Percentiles rank a stretch among this genome's conserved stretches.
These are phyloP conservation scores for Pythium scleroteichum DNA, from an alignment of 352 stramenopile genomes.

Conservation along the genomic window DNA sequence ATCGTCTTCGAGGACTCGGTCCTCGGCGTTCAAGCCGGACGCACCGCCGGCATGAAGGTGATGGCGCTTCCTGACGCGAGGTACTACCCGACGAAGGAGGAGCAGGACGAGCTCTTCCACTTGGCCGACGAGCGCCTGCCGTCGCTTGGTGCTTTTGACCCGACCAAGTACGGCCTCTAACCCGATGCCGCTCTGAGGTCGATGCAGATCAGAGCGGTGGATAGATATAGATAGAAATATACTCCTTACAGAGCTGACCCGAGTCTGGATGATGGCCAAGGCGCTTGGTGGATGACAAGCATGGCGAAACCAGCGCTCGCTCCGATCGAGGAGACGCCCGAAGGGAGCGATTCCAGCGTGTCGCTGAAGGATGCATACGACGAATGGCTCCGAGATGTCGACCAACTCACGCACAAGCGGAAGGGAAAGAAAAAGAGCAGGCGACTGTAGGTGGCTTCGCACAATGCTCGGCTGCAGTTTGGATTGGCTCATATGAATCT, in stretches of 20 bases:
- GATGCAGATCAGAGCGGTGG: not conserved
- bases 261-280: too few species aligned
- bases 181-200: not conserved
- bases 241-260: not conserved
- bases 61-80: conserved; percentile 72
- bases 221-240: conserved; percentile 19
- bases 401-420: conserved; percentile 25
- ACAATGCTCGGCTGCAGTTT: too few species aligned
- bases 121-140: conserved; percentile 65
- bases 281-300: not conserved
- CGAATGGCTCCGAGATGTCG: conserved; percentile 22
- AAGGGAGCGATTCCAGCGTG: not conserved
- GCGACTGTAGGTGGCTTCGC: conserved; percentile 15
- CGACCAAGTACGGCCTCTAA: conserved; percentile 29
- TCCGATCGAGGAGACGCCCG: not conserved
- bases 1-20: conserved; percentile 83
- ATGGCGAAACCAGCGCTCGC: conserved; percentile 5
- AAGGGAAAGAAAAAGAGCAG: conserved; percentile 34
- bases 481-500: too few species aligned
- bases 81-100: conserved; percentile 50
- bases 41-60: conserved; percentile 65
- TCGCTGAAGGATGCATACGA: conserved; percentile 19
- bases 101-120: conserved; percentile 49
- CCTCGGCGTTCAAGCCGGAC: conserved; percentile 61
- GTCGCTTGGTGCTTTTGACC: conserved; percentile 59